Conservation (phyloP, 2,329 filamentous ascomycete species). For the Orbilia ellipsospora region DNA sequence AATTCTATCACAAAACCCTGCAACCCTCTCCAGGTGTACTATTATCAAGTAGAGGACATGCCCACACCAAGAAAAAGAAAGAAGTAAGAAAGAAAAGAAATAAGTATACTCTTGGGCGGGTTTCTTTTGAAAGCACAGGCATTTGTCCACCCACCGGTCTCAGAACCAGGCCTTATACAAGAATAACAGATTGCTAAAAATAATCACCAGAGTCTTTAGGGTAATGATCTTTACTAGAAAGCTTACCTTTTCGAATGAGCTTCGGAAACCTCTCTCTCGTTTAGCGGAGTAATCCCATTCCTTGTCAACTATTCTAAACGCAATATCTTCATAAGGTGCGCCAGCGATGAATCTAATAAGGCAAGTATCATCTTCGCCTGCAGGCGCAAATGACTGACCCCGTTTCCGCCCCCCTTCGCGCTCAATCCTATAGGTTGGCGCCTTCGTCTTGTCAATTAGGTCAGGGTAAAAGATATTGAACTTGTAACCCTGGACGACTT, state of each 20-base stretch:
- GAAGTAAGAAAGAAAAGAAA: background rate
- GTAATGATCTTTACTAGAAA: slow-evolving; percentile 31
- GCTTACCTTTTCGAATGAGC: slow-evolving; percentile 94
- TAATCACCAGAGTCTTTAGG: slow-evolving; percentile 23
- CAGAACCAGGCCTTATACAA: background rate
- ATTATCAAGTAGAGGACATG: slow-evolving; percentile 7
- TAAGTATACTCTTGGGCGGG: background rate
- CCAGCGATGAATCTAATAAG: slow-evolving; percentile 95
- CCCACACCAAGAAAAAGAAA: slow-evolving; percentile 1
- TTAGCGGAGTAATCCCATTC: slow-evolving; percentile 99
- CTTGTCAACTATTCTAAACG: slow-evolving; percentile 95
- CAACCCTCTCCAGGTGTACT: slow-evolving; percentile 11
- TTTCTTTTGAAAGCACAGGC: slow-evolving; percentile 10
- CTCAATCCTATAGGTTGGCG: slow-evolving; percentile 95
- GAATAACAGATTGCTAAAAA: slow-evolving; percentile 15
- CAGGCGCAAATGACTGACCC: slow-evolving; percentile 90
- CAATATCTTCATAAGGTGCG: slow-evolving; percentile 94
- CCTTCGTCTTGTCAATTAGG: slow-evolving; percentile 91
- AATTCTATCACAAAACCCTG: slow-evolving; percentile 10
- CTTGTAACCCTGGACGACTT: slow-evolving; percentile 98
- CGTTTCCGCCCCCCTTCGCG: slow-evolving; percentile 88
- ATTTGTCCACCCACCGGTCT: slow-evolving; percentile 4
- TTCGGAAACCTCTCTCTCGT: slow-evolving; percentile 91
- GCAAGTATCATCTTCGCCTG: slow-evolving; percentile 96
- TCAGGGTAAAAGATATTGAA: slow-evolving; percentile 99